Percentiles rank a stretch among this genome's conserved stretches.
Evolutionary conservation across 805 yeast species (phyloP).

Genomic region (Candida wancherniae): DNA sequence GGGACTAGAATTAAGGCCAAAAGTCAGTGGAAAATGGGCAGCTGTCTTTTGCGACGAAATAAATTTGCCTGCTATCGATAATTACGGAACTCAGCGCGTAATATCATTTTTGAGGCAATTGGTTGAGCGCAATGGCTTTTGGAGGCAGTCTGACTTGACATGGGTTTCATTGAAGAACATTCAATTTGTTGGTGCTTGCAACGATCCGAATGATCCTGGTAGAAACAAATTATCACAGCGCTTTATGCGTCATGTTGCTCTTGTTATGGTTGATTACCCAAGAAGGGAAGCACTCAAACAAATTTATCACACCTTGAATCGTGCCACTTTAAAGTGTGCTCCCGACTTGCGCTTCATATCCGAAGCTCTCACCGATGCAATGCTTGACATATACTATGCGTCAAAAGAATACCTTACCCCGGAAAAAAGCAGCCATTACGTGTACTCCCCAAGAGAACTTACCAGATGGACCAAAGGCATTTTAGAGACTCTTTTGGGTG

Average conservation of each 20-base stretch:
- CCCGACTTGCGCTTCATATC: constrained; percentile 59
- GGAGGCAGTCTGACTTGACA: constrained; percentile 52
- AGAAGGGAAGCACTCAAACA: constrained; percentile 53
- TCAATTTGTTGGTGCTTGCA: constrained; percentile 93
- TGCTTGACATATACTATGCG: constrained; percentile 55
- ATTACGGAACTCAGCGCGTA: constrained; percentile 67
- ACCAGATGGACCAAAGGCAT: constrained; percentile 87
- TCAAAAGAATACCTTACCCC: constrained; percentile 40
- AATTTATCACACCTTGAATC: constrained; percentile 59
- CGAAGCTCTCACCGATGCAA: constrained; percentile 51
- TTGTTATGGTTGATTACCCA: constrained; percentile 79
- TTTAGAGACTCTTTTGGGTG: constrained; percentile 42
- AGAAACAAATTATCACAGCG: constrained; percentile 54
- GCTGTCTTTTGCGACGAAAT: constrained; percentile 91
- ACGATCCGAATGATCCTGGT: constrained; percentile 81
- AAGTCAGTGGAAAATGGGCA: constrained; percentile 58
- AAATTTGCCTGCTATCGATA: constrained; percentile 71
- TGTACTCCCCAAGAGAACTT: constrained; percentile 85
- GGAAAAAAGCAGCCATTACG: constrained; percentile 50
- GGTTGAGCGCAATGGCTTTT: constrained; percentile 70
- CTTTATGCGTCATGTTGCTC: constrained; percentile 60
- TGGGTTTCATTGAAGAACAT: constrained; percentile 67
- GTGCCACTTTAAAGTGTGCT: constrained; percentile 52
- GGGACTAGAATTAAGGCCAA: constrained; percentile 58
- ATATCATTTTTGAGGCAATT: constrained; percentile 71